phyloP scores from a whole-genome alignment of 75 land plant genomes.

The Ceratopteris richardii region DNA sequence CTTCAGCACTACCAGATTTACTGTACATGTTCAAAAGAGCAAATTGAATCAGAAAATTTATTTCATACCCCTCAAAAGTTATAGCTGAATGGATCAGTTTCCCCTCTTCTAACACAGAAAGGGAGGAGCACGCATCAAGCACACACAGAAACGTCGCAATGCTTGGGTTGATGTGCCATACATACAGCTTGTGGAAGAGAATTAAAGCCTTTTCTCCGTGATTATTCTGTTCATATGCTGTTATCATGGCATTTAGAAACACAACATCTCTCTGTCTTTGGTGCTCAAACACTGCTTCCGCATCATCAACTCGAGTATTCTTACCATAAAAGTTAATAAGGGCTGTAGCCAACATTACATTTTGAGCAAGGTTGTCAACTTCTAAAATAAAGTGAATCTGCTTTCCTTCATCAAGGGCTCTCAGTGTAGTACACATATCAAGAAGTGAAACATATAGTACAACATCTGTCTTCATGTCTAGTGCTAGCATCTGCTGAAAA shows the following conservation, averaged over 20 bases:
- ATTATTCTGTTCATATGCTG: constrained; percentile 26
- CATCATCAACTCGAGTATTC: constrained; percentile 27
- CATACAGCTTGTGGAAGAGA: constrained; percentile 34
- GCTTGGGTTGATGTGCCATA: constrained; percentile 19
- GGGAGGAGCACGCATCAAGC: constrained; percentile 35
- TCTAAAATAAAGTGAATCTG: background rate
- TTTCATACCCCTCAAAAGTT: background rate
- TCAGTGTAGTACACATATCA: background rate
- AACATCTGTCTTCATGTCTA: background rate
- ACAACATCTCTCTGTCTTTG: constrained; percentile 27
- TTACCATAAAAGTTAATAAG: constrained; percentile 16
- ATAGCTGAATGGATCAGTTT: constrained; percentile 18
- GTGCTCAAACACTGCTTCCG: constrained; percentile 26
- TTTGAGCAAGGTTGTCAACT: background rate
- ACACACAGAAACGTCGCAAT: constrained; percentile 36
- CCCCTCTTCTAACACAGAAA: constrained; percentile 37
- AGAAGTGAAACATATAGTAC: background rate
- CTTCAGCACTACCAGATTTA: constrained; percentile 1
- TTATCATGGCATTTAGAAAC: constrained; percentile 46
- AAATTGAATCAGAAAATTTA: background rate
- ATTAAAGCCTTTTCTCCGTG: constrained; percentile 13
- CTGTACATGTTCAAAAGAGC: constrained; percentile 12
- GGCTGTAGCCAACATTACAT: constrained; percentile 11
- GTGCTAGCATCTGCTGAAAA: constrained; percentile 1
- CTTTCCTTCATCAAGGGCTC: constrained; percentile 5